phyloP scores from a whole-genome alignment of 257 asterid species.

The Capsicum chinense region DNA sequence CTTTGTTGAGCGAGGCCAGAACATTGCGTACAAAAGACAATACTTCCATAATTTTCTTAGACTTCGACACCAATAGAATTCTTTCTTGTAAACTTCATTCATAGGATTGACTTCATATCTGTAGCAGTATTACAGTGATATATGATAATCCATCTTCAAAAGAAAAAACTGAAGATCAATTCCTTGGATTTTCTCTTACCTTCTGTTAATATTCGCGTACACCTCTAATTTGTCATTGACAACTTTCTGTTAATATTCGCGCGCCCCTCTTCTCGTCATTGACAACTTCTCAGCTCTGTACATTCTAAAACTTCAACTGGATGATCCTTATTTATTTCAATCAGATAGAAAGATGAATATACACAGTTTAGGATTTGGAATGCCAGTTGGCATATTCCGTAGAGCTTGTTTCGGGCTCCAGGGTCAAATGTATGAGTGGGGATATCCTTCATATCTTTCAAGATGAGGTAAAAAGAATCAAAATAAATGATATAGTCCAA shows the following conservation, averaged over 20 bases:
- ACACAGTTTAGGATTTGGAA: background rate
- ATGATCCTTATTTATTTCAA: background rate
- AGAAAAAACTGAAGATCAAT: background rate
- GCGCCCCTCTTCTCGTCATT: background rate
- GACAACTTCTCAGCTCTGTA: conserved; percentile 4
- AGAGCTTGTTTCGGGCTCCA: background rate
- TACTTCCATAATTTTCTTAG: conserved; percentile 81
- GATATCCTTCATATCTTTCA: too few species aligned
- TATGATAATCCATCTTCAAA: background rate
- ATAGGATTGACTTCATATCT: conserved; percentile 33
- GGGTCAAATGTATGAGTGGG: background rate
- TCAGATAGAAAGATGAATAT: background rate
- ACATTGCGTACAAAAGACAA: conserved; percentile 83
- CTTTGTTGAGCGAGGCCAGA: conserved; percentile 84
- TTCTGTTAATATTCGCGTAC: background rate
- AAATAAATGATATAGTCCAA: too few species aligned
- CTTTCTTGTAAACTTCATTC: conserved; percentile 49
- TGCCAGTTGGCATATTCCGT: background rate
- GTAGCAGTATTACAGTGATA: conserved; percentile 11
- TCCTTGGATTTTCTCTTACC: background rate
- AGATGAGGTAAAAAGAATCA: too few species aligned
- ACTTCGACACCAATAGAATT: conserved; percentile 54
- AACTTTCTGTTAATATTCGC: conserved; percentile 2
- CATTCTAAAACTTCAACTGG: conserved; percentile 8
- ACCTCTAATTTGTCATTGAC: too few species aligned